Conservation (phyloP, 176 grass and related monocot species). For the Triticum aestivum region IWGSC_CS_RefSeq_v2.1 NC_057811.1:432958427-432958926, state of each 20-base stretch:
- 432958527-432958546: constrained; percentile 66
- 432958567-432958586: background rate
- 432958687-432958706: constrained; percentile 71
- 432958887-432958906: background rate
- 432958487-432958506: constrained; percentile 91
- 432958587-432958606: background rate
- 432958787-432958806: background rate
- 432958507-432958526: constrained; percentile 82
- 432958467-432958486: constrained; percentile 56
- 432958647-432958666: constrained; percentile 66
- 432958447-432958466: background rate
- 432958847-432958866: background rate
- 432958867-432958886: background rate
- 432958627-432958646: constrained; percentile 78
- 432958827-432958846: background rate
- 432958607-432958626: constrained; percentile 40
- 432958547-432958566: background rate
- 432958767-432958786: constrained; percentile 56
- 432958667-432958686: constrained; percentile 77
- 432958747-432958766: constrained; percentile 84
- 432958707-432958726: constrained; percentile 75
- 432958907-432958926: background rate
- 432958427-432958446: background rate
- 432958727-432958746: constrained; percentile 67
- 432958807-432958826: background rate